phyloP scores from a whole-genome alignment of 2,329 filamentous ascomycete species.

The Conoideocrella luteorostrata region DNA sequence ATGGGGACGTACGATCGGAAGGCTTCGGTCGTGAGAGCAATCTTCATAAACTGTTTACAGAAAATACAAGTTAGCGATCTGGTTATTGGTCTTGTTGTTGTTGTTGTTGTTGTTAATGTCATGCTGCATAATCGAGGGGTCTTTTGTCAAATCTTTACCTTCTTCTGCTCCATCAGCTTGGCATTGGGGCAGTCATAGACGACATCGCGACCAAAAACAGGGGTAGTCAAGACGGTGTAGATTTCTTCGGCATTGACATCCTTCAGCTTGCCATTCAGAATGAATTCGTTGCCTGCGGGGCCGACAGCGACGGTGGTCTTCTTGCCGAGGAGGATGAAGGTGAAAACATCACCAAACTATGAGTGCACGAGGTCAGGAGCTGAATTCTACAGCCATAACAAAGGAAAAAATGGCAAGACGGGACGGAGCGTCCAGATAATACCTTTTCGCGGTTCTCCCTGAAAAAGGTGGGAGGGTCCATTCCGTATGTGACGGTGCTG shows the following conservation, averaged over 20 bases:
- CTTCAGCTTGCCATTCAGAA: constrained; percentile 83
- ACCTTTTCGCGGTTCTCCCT: constrained; percentile 69
- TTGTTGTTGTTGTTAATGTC: no score
- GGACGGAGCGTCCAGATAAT: no score
- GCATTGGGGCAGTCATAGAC: constrained; percentile 88
- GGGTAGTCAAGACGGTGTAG: constrained; percentile 68
- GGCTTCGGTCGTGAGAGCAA: constrained; percentile 67
- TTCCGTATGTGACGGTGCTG: constrained; percentile 89
- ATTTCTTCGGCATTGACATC: constrained; percentile 89
- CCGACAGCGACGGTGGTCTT: constrained; percentile 84
- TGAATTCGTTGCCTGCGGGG: constrained; percentile 80
- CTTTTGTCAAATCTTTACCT: constrained; percentile 61
- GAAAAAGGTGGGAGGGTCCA: constrained; percentile 89
- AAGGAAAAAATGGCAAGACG: background rate
- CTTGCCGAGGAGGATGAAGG: constrained; percentile 80
- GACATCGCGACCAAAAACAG: constrained; percentile 75
- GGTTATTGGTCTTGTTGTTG: background rate
- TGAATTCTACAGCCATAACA: background rate
- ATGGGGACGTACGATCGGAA: constrained; percentile 71
- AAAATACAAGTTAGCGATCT: background rate
- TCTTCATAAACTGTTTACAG: constrained; percentile 65
- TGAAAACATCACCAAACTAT: constrained; percentile 84
- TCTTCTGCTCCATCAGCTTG: constrained; percentile 95
- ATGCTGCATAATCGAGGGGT: no score
- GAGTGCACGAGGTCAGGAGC: constrained; percentile 26